phyloP scores from a whole-genome alignment of 2,329 filamentous ascomycete species.

The Emergomyces orientalis region DNA sequence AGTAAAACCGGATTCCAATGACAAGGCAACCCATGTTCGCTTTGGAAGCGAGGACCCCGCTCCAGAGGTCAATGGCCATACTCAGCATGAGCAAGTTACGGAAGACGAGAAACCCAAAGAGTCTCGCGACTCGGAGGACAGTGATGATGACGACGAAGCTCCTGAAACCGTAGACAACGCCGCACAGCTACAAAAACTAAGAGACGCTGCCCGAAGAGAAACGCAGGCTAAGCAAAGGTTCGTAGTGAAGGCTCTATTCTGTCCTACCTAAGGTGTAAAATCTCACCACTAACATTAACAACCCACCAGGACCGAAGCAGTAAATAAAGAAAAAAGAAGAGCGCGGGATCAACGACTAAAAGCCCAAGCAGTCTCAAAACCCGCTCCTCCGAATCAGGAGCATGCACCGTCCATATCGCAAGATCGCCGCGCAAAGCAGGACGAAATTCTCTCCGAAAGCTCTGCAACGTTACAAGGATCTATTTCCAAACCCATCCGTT shows the following conservation, averaged over 20 bases:
- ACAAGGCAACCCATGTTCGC: slow-evolving; percentile 26
- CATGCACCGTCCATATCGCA: slow-evolving; percentile 7
- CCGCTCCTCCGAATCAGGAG: background rate
- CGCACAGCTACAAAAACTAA: slow-evolving; percentile 30
- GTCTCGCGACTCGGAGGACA: slow-evolving; percentile 16
- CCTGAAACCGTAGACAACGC: slow-evolving; percentile 36
- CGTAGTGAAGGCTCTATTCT: slow-evolving; percentile 9
- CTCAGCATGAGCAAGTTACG: slow-evolving; percentile 10
- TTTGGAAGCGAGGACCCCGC: slow-evolving; percentile 36
- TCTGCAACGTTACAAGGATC: slow-evolving; percentile 34
- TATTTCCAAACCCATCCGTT: slow-evolving; percentile 23
- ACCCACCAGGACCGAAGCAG: slow-evolving; percentile 20
- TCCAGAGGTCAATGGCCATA: slow-evolving; percentile 18
- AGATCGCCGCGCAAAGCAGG: slow-evolving; percentile 15
- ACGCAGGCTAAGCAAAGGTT: slow-evolving; percentile 31
- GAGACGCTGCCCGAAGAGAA: slow-evolving; percentile 31
- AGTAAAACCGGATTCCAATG: slow-evolving; percentile 11
- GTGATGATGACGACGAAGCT: slow-evolving; percentile 34
- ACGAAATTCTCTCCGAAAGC: slow-evolving; percentile 34
- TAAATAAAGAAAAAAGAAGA: slow-evolving; percentile 33
- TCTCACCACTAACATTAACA: background rate
- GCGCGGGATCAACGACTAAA: slow-evolving; percentile 33
- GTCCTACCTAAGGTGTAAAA: background rate
- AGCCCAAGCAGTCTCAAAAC: slow-evolving; percentile 23
- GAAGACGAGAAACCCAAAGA: slow-evolving; percentile 17